A percentile compares a stretch with the other conserved stretches of the same genome.
phyloP scores from a whole-genome alignment of 106 monocot species.

The Apostasia ramifera region DNA sequence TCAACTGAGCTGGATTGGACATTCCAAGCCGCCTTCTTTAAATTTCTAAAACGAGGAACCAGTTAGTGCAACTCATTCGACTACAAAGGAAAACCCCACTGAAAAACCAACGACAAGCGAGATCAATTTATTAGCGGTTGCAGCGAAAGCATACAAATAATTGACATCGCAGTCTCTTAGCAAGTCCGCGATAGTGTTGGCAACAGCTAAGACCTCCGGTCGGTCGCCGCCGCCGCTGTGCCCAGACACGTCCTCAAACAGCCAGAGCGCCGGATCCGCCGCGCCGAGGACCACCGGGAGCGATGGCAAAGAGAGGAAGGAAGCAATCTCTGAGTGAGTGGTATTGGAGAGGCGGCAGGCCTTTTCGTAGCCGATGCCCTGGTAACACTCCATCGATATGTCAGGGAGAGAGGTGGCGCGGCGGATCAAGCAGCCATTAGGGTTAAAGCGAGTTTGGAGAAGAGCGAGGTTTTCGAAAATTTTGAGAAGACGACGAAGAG shows the following conservation, averaged over 20 bases:
- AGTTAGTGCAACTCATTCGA: neutral
- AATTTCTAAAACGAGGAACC: constrained; percentile 36
- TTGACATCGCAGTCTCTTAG: constrained; percentile 70
- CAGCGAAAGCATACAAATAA: constrained; percentile 58
- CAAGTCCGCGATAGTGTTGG: constrained; percentile 41
- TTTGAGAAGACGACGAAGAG: neutral
- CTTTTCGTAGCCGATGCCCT: constrained; percentile 54
- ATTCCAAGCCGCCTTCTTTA: constrained; percentile 39
- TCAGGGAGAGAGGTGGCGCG: neutral
- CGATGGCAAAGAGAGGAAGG: constrained; percentile 64
- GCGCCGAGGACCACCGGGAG: constrained; percentile 63
- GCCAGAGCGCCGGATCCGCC: constrained; percentile 30
- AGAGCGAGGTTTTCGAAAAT: neutral
- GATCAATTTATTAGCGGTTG: neutral
- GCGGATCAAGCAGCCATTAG: neutral
- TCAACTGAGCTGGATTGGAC: constrained; percentile 11
- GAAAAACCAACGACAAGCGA: neutral
- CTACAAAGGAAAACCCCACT: neutral
- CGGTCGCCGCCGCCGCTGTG: constrained; percentile 20
- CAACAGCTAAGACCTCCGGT: constrained; percentile 42
- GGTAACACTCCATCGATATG: constrained; percentile 26
- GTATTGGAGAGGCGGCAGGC: constrained; percentile 76
- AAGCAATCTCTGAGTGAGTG: constrained; percentile 61
- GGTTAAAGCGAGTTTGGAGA: neutral
- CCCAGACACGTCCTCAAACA: constrained; percentile 32